Evolutionary conservation across 2,329 filamentous ascomycete genomes (phyloP).

Genomic region (Cercospora zeina): DNA sequence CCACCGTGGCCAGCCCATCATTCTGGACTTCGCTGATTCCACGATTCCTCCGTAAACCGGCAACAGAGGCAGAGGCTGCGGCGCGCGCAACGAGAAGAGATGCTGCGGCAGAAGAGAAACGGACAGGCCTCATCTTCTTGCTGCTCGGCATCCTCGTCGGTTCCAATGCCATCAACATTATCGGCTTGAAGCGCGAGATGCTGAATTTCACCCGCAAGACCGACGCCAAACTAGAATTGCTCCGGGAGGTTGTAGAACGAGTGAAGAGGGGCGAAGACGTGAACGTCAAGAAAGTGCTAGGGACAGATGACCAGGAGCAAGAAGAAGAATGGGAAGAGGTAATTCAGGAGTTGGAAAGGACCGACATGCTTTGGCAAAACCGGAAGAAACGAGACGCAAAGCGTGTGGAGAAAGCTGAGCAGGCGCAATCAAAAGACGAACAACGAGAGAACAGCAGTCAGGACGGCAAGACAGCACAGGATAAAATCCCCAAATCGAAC

Average conservation of each 20-base stretch:
- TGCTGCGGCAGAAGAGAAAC: conserved; percentile 43
- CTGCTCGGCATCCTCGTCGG: conserved; percentile 74
- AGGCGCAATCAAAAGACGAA: conserved; percentile 26
- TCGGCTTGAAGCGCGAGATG: conserved; percentile 75
- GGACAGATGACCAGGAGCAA: conserved; percentile 70
- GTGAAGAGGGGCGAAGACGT: conserved; percentile 73
- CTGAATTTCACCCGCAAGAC: conserved; percentile 71
- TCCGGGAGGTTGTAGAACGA: conserved; percentile 73
- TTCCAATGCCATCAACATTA: conserved; percentile 92
- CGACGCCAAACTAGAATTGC: conserved; percentile 72
- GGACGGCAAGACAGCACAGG: conserved; percentile 4
- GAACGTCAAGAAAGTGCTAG: conserved; percentile 79
- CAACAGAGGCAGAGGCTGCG: conserved; percentile 26
- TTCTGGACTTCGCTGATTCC: conserved; percentile 43
- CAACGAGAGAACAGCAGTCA: conserved; percentile 14
- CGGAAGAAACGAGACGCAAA: conserved; percentile 36
- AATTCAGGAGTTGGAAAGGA: conserved; percentile 48
- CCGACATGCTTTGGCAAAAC: conserved; percentile 37
- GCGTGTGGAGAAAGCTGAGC: conserved; percentile 30
- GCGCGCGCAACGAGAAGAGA: conserved; percentile 23
- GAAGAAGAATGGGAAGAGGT: conserved; percentile 89
- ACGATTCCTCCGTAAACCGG: conserved; percentile 36
- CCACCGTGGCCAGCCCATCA: conserved; percentile 40
- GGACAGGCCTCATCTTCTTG: conserved; percentile 67
- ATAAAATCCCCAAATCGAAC: conserved; percentile 18